Evolutionary conservation across 148 eudicot genomes (phyloP), one percentile per base, ranked within the genome.

Genomic region (Amaranthus hypochondriacus): DNA sequence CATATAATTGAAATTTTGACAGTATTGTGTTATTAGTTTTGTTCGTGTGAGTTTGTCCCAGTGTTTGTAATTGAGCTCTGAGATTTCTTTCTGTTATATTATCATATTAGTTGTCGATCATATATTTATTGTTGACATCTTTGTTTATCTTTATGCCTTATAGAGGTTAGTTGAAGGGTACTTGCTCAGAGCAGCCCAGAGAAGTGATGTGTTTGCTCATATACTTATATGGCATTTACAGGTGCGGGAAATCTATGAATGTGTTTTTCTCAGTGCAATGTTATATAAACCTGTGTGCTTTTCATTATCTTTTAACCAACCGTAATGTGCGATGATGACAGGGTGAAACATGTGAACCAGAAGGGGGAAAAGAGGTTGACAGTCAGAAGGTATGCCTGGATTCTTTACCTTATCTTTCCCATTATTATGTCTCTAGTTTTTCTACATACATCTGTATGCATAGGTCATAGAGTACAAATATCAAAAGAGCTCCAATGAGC

Each of bases 171-270:
- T 95, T 46, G 96, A 92, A 89, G 99, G 97, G 53, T 95, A 92
- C 82, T 81, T 95, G 89, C 90, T 92, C 75, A 87, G 99, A 84
- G 99, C 97, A 82, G 89, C 96, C 73, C 97, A 90, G 74, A 83
- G 99, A 83, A 96, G 94, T 84, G 96, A 90, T 82, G 70, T 92
- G 61, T 90, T 96, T 84, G 92, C 99, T 21, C 97, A 96, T 81
- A 95, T 95, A 70, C 87, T 95, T 70, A 90, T 92, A 84, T 92
- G 99, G 99, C 91, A 90, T 76, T 83, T 95, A 76, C 97, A 95
- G 96, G 97, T 92, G 80, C 74, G 56, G 51, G 73, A 48, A 53
- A 47, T 80, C 68, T 58, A n/a, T 55, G 53, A 28, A 48, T 59
- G 48, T n/a, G 53, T 67, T 42, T 65, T 56, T 21, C 62, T 61